A percentile compares a stretch with the other conserved stretches of the same genome.
These are phyloP conservation scores for Inga oerstediana DNA, from an alignment of 306 rosid species.

Conservation along the genomic window DNA sequence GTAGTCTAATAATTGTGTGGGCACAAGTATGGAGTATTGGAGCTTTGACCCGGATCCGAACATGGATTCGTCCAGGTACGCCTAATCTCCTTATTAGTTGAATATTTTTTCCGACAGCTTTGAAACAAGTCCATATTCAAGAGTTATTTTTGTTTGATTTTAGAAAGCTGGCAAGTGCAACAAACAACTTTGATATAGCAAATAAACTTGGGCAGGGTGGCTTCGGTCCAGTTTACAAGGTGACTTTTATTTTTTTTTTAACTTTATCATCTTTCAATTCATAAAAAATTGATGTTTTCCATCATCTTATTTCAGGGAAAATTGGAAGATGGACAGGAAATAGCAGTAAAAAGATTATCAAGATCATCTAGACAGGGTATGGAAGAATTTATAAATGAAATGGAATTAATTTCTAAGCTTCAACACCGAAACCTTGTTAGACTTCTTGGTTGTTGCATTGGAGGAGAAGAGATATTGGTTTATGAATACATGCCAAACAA, in stretches of 20 bases:
- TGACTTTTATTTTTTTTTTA: neutral
- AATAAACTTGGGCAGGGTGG: neutral
- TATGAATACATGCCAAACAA: slow-evolving; percentile 37
- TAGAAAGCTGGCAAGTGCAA: slow-evolving; percentile 17
- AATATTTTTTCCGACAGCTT: too few species aligned
- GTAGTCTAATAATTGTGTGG: too few species aligned
- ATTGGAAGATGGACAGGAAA: slow-evolving; percentile 11
- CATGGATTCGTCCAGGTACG: too few species aligned
- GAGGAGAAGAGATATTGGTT: slow-evolving; percentile 25
- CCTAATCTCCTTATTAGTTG: too few species aligned
- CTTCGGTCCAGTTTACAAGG: neutral
- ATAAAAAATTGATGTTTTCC: neutral
- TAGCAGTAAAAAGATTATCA: slow-evolving; percentile 33
- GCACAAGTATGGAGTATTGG: too few species aligned
- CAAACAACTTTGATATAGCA: slow-evolving; percentile 26
- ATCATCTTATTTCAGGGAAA: slow-evolving; percentile 13
- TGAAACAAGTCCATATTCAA: neutral
- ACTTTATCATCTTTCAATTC: neutral
- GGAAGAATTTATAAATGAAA: slow-evolving; percentile 34
- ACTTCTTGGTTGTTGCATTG: slow-evolving; percentile 30
- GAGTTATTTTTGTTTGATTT: neutral
- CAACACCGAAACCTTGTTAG: slow-evolving; percentile 35
- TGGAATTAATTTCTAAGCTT: slow-evolving; percentile 32
- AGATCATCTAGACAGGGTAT: slow-evolving; percentile 26
- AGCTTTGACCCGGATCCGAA: too few species aligned